A percentile compares a stretch with the other conserved stretches of the same genome.
Evolutionary conservation across 2,329 filamentous ascomycete genomes (phyloP).

Genomic region (Fusarium sp.): DNA sequence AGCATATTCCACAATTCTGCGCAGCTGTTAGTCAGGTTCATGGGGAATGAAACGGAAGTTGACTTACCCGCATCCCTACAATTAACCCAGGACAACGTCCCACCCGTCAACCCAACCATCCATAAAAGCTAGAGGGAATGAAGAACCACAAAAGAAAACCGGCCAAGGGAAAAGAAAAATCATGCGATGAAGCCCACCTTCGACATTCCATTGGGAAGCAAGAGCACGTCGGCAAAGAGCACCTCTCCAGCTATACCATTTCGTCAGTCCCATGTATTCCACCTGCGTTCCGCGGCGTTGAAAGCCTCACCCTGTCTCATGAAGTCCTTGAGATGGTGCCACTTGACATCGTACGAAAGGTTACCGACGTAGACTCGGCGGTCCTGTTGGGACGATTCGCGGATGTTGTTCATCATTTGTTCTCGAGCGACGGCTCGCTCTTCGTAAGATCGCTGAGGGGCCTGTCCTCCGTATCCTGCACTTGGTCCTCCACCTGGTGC

Average conservation of each 20-base stretch:
- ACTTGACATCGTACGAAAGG: conserved; percentile 99
- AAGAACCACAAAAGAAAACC: conserved; percentile 78
- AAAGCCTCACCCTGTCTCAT: conserved; percentile 93
- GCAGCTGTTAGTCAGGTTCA: conserved; percentile 47
- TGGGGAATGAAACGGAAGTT: neutral
- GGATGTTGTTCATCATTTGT: conserved; percentile 94
- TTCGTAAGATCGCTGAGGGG: conserved; percentile 80
- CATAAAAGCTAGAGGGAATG: conserved; percentile 77
- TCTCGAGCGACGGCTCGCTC: conserved; percentile 86
- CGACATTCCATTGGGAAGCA: conserved; percentile 99
- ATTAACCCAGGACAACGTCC: conserved; percentile 85
- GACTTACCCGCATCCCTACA: conserved; percentile 99
- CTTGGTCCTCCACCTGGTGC: conserved; percentile 76
- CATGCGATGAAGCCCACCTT: conserved; percentile 98
- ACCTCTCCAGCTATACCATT: conserved; percentile 87
- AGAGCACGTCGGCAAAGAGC: conserved; percentile 98
- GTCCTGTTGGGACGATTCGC: conserved; percentile 97
- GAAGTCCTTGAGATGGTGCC: conserved; percentile 99
- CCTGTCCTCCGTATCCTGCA: conserved; percentile 69
- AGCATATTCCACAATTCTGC: conserved; percentile 99
- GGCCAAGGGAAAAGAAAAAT: conserved; percentile 75
- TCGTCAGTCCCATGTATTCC: conserved; percentile 54
- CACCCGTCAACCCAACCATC: conserved; percentile 99
- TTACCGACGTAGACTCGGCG: conserved; percentile 99
- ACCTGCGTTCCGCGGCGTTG: conserved; percentile 42